These are phyloP conservation scores for Breviolum minutum DNA, from an alignment of 73 alveolate genomes.

Conservation along the genomic window DNA sequence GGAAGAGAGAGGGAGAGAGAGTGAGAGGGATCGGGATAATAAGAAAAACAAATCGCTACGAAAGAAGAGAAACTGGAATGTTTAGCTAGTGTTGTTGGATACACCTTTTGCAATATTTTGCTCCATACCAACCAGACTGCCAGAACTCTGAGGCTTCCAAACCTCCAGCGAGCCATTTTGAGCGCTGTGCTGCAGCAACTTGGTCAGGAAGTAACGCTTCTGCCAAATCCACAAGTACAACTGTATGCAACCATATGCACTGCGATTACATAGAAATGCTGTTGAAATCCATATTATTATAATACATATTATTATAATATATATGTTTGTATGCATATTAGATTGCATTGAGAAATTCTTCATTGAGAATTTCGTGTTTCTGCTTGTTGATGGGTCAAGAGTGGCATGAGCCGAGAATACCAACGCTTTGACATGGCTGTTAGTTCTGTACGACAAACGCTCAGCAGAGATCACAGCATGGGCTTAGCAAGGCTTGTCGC, in stretches of 20 bases:
- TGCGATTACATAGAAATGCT: too few species aligned
- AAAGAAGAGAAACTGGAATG: too few species aligned
- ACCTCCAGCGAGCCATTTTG: constrained; percentile 16
- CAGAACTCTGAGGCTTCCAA: neutral
- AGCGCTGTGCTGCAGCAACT: constrained; percentile 34
- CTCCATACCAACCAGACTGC: too few species aligned
- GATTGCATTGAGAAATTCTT: neutral
- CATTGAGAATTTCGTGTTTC: neutral
- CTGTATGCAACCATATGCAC: too few species aligned
- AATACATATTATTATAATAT: too few species aligned
- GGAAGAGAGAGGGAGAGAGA: neutral
- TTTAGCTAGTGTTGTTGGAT: too few species aligned
- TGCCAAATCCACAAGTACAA: too few species aligned
- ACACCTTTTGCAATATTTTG: too few species aligned
- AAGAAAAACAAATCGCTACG: too few species aligned
- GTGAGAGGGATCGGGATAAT: neutral
- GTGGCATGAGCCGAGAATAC: neutral
- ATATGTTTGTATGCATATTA: neutral
- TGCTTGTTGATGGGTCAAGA: neutral
- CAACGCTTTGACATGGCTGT: neutral
- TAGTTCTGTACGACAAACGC: neutral
- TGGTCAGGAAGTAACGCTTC: neutral
- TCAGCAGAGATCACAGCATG: neutral
- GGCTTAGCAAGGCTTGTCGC: neutral
- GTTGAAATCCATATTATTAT: too few species aligned